Percentiles rank a stretch among this genome's conserved stretches.
Conservation (phyloP, 1,284 basidiomycete genomes). For the Moesziomyces aphidis region DNA sequence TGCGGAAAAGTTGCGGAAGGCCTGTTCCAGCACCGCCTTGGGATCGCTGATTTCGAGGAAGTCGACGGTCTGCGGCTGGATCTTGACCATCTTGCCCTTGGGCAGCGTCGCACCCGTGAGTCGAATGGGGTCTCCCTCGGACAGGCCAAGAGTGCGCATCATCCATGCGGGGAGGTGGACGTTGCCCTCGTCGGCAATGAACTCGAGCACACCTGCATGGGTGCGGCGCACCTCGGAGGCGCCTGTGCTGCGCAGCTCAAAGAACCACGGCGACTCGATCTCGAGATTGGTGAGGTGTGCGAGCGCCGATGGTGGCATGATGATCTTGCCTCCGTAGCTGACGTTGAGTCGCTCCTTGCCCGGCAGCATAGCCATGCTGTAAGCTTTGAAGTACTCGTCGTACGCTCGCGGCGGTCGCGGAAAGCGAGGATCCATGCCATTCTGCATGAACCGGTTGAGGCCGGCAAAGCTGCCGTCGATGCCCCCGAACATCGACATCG, state of each 20-base stretch:
- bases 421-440: slow-evolving; percentile 54
- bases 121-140: slow-evolving; percentile 94
- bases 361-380: slow-evolving; percentile 86
- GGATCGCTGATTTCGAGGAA: slow-evolving; percentile 91
- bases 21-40: slow-evolving; percentile 96
- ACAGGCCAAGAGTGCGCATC: slow-evolving; percentile 94
- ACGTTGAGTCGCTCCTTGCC: slow-evolving; percentile 84
- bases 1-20: slow-evolving; percentile 89
- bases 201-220: slow-evolving; percentile 97
- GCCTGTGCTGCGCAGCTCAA: slow-evolving; percentile 87
- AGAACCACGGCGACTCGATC: slow-evolving; percentile 93
- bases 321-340: slow-evolving; percentile 97
- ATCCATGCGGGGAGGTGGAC: slow-evolving; percentile 99
- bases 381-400: slow-evolving; percentile 72
- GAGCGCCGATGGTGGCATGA: slow-evolving; percentile 95
- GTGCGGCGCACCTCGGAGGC: slow-evolving; percentile 71
- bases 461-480: slow-evolving; percentile 32
- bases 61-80: slow-evolving; percentile 94
- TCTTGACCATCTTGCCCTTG: slow-evolving; percentile 95
- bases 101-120: slow-evolving; percentile 87
- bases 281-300: slow-evolving; percentile 89
- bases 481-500: slow-evolving; percentile 41
- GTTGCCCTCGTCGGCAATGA: slow-evolving; percentile 95
- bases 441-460: slow-evolving; percentile 51
- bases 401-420: slow-evolving; percentile 61